Evolutionary conservation across 495 filamentous ascomycete genomes (phyloP).

Genomic region (Tuber calosporum): DNA sequence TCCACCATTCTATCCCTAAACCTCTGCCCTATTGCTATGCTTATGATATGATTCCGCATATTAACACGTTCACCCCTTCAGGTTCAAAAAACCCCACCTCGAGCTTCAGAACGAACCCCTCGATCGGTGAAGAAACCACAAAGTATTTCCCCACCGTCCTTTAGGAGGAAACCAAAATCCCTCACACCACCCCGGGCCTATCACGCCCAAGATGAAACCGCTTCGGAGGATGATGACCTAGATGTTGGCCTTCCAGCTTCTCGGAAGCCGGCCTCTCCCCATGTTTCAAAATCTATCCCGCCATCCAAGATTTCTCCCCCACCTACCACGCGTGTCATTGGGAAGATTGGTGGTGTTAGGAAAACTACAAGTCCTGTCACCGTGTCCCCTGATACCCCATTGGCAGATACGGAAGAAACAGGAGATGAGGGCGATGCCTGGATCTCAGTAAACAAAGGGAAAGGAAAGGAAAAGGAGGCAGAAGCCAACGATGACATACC

Average conservation of each 20-base stretch:
- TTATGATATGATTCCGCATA: not conserved
- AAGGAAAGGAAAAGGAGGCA: constrained; percentile 7
- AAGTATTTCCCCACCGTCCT: constrained; percentile 4
- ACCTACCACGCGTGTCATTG: not conserved
- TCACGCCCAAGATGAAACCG: constrained; percentile 19
- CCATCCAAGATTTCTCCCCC: constrained; percentile 8
- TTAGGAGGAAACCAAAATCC: constrained; percentile 11
- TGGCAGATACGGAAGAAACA: constrained; percentile 17
- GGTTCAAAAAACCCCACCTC: constrained; percentile 48
- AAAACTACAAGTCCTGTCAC: not conserved
- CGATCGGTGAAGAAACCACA: constrained; percentile 4
- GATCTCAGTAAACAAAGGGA: constrained; percentile 7
- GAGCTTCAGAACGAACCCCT: constrained; percentile 12
- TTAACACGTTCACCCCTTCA: constrained; percentile 41
- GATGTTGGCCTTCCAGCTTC: constrained; percentile 28
- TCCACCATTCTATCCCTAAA: constrained; percentile 1
- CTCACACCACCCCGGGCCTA: constrained; percentile 1
- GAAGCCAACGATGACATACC: not conserved
- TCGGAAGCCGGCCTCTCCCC: constrained; percentile 20
- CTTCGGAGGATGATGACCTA: constrained; percentile 40
- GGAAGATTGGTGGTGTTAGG: constrained; percentile 3
- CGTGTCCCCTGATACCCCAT: not conserved
- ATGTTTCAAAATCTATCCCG: not conserved
- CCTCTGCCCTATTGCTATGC: not conserved
- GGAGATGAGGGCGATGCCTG: constrained; percentile 28